Evolutionary conservation across 2,329 filamentous ascomycete genomes (phyloP).

Genomic region (Dactylellina leptospora): DNA sequence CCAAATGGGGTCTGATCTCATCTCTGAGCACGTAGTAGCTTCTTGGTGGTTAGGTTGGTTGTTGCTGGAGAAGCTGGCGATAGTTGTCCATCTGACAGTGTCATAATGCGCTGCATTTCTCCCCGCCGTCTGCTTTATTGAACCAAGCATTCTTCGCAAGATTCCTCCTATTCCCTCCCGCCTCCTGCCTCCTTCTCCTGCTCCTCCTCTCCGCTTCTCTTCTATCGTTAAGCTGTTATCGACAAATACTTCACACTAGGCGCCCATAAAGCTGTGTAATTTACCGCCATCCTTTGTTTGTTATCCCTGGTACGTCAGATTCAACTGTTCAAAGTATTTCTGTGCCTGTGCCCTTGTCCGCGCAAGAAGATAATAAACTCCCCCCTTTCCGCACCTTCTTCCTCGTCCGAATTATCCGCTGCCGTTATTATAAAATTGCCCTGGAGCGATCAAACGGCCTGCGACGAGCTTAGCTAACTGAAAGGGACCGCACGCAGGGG

Average conservation of each 20-base stretch:
- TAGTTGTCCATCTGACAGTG: background rate
- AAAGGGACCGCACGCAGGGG: conserved; percentile 25
- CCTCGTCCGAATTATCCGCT: background rate
- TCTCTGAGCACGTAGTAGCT: background rate
- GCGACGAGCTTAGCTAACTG: conserved; percentile 26
- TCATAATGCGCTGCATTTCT: background rate
- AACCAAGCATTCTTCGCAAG: no score
- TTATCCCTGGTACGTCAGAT: background rate
- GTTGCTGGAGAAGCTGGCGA: background rate
- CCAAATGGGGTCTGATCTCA: conserved; percentile 25
- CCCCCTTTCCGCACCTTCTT: background rate
- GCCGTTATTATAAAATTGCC: conserved; percentile 9
- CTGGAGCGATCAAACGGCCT: conserved; percentile 30
- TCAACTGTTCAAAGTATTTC: background rate
- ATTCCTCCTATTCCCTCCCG: background rate
- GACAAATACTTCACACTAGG: no score
- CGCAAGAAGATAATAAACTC: no score
- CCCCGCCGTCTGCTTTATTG: background rate
- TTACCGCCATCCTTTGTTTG: background rate
- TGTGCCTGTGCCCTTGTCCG: background rate
- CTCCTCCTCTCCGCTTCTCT: no score
- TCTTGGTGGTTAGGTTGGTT: background rate
- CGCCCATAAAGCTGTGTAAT: background rate
- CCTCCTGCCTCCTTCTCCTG: background rate
- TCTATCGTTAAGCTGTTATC: no score